Conservation (phyloP, 805 yeast genomes). For the Metahyphopichia silvanorum region DNA sequence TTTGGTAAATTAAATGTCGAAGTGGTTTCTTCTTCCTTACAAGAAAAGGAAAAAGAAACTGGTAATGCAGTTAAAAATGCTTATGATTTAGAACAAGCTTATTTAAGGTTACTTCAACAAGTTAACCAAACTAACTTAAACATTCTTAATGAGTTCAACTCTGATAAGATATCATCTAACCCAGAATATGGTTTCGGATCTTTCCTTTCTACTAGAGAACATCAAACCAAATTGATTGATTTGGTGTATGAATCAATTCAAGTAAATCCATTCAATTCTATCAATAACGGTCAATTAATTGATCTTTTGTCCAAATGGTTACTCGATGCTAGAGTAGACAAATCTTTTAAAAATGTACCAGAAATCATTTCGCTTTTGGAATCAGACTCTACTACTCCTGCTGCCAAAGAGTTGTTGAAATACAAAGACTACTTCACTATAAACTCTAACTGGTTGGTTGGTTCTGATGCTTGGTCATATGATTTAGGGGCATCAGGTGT, state of each 20-base stretch:
- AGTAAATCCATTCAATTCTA: constrained; percentile 40
- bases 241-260: constrained; percentile 47
- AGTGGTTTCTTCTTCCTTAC: constrained; percentile 16
- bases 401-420: constrained; percentile 45
- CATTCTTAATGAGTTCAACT: constrained; percentile 57
- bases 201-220: constrained; percentile 56
- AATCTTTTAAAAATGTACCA: constrained; percentile 17
- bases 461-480: constrained; percentile 94
- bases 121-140: constrained; percentile 54
- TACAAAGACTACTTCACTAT: constrained; percentile 44
- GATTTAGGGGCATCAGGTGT: constrained; percentile 91
- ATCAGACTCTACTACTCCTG: constrained; percentile 33
- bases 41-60: constrained; percentile 20
- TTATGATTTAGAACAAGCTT: constrained; percentile 64
- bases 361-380: constrained; percentile 37
- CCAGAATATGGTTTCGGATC: constrained; percentile 91
- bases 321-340: constrained; percentile 41
- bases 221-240: constrained; percentile 42
- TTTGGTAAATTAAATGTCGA: constrained; percentile 47
- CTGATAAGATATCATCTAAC: constrained; percentile 46
- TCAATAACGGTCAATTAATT: constrained; percentile 46
- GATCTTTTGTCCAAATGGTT: constrained; percentile 71
- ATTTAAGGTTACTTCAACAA: constrained; percentile 71
- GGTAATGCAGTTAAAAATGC: constrained; percentile 46
- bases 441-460: constrained; percentile 75